A percentile compares a stretch with the other conserved stretches of the same genome.
Conservation (phyloP, 2,329 filamentous ascomycete species). For the Nemania serpens region DNA sequence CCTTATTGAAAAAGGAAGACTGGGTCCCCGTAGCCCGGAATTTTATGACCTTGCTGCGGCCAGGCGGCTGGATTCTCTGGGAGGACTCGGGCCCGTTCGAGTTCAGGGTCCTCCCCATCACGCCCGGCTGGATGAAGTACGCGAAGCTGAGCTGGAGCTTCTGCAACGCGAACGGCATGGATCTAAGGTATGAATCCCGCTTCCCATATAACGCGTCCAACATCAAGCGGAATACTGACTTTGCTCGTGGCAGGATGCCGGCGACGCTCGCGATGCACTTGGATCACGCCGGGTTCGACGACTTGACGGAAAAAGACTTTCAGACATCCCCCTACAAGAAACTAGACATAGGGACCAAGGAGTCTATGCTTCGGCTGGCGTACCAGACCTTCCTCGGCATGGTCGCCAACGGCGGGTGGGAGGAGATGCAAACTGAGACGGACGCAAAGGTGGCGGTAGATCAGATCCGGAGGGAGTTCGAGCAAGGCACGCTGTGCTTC, state of each 20-base stretch:
- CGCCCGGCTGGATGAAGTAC: constrained; percentile 13
- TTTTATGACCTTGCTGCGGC: constrained; percentile 12
- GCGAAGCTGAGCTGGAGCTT: constrained; percentile 16
- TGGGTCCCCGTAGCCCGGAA: constrained; percentile 17
- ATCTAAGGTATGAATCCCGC: constrained; percentile 10
- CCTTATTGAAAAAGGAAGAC: constrained; percentile 5
- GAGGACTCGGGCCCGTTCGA: constrained; percentile 16
- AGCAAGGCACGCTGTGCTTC: constrained; percentile 16
- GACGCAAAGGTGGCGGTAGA: constrained; percentile 8
- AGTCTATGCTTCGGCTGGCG: constrained; percentile 14
- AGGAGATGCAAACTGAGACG: constrained; percentile 16
- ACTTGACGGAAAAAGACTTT: constrained; percentile 14
- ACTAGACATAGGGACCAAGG: constrained; percentile 6
- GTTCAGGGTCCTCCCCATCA: constrained; percentile 14
- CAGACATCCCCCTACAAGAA: constrained; percentile 10
- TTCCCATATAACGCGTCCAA: too few relatives aligned
- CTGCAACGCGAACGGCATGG: constrained; percentile 16
- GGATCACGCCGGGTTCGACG: constrained; percentile 11
- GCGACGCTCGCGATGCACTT: constrained; percentile 6
- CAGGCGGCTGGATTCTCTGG: constrained; percentile 18
- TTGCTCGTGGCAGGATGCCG: constrained; percentile 12
- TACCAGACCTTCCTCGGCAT: constrained; percentile 18
- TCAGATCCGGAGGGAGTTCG: constrained; percentile 19
- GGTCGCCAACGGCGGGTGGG: constrained; percentile 7
- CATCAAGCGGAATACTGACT: not conserved